phyloP scores from a whole-genome alignment of 768 basidiomycete species.

The Hortiboletus campestris region DNA sequence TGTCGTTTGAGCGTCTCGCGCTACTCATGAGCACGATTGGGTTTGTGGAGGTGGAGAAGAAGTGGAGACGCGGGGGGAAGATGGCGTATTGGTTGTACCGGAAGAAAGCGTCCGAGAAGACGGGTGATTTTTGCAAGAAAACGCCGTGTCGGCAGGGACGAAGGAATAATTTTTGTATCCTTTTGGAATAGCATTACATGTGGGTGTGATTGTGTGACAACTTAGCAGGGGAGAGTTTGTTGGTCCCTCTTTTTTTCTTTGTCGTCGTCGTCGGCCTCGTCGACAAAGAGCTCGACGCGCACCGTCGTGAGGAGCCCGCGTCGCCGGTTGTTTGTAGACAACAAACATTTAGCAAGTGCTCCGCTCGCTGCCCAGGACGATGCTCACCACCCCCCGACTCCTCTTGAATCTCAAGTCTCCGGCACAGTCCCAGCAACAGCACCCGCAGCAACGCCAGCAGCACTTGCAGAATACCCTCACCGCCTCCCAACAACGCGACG shows the following conservation, averaged over 20 bases:
- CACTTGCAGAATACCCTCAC: constrained; percentile 29
- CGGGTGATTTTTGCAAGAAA: constrained; percentile 50
- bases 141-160: constrained; percentile 57
- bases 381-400: constrained; percentile 35
- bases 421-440: constrained; percentile 17
- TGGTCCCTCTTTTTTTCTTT: constrained; percentile 9
- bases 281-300: constrained; percentile 6
- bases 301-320: constrained; percentile 12
- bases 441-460: constrained; percentile 24
- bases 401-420: constrained; percentile 33
- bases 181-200: constrained; percentile 27
- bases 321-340: constrained; percentile 34
- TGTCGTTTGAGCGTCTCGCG: constrained; percentile 57
- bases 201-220: neutral
- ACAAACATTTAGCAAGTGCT: constrained; percentile 26
- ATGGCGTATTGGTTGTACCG: constrained; percentile 85
- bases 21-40: constrained; percentile 61
- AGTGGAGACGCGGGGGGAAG: constrained; percentile 71
- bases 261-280: constrained; percentile 6
- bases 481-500: constrained; percentile 27
- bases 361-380: constrained; percentile 23
- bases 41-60: constrained; percentile 55
- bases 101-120: constrained; percentile 33
- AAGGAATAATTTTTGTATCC: constrained; percentile 78
- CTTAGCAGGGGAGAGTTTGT: constrained; percentile 4